Percentiles rank a stretch among this genome's conserved stretches.
Conservation (phyloP, 306 rosid genomes). For the Luffa aegyptiaca region DNA sequence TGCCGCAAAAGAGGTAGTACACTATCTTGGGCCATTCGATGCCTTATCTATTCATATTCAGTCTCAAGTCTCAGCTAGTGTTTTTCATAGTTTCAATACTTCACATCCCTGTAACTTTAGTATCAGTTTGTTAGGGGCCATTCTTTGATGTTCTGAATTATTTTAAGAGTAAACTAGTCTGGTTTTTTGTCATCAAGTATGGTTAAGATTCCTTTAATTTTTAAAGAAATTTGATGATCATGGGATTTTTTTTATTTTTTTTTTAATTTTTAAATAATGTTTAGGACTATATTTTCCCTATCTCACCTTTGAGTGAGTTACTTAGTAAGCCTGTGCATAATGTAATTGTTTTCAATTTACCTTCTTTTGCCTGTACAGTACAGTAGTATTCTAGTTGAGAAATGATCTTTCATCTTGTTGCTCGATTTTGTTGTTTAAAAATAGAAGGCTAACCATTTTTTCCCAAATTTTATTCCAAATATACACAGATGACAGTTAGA, state of each 20-base stretch:
- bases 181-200: background rate
- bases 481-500: slow-evolving; percentile 64
- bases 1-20: slow-evolving; percentile 56
- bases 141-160: background rate
- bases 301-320: background rate
- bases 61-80: background rate
- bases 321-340: background rate
- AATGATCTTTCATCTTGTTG: background rate
- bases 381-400: background rate
- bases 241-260: background rate
- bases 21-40: background rate
- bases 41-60: background rate
- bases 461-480: background rate
- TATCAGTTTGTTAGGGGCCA: background rate
- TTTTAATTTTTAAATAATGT: too few species aligned
- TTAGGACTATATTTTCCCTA: background rate
- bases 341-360: background rate
- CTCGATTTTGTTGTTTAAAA: slow-evolving; percentile 7
- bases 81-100: background rate
- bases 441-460: background rate
- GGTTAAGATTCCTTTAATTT: background rate
- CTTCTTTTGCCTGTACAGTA: background rate
- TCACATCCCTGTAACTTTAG: background rate
- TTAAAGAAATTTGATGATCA: background rate
- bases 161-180: background rate